phyloP scores from a whole-genome alignment of 345 rosid species.

The Diplotaxis tenuifolia region DNA sequence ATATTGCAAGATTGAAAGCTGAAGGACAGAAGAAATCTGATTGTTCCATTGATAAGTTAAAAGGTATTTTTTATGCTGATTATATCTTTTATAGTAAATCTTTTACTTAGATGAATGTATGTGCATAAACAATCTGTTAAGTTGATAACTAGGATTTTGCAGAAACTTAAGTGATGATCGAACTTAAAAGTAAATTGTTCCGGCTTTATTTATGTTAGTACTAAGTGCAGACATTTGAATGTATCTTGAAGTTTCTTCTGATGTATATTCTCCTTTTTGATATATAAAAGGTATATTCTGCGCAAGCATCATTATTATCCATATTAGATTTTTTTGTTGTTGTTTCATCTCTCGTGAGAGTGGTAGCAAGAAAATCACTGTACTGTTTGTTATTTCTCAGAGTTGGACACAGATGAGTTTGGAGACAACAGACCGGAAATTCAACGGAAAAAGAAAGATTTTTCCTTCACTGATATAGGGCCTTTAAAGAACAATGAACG shows the following conservation, averaged over 20 bases:
- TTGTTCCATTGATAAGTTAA: slow-evolving; percentile 38
- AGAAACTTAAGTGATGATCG: slow-evolving; percentile 5
- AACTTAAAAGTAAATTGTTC: slow-evolving; percentile 9
- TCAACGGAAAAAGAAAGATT: slow-evolving; percentile 53
- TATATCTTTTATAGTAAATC: too few species aligned
- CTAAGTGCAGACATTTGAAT: slow-evolving; percentile 14
- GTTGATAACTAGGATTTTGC: background rate
- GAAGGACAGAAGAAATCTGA: slow-evolving; percentile 71
- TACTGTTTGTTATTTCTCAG: slow-evolving; percentile 42
- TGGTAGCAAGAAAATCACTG: slow-evolving; percentile 14
- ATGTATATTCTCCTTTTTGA: too few species aligned
- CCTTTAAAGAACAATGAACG: slow-evolving; percentile 83
- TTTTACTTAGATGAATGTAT: background rate
- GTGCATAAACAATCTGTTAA: slow-evolving; percentile 7
- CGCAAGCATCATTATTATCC: slow-evolving; percentile 11
- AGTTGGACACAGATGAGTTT: slow-evolving; percentile 43
- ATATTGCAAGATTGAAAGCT: slow-evolving; percentile 62
- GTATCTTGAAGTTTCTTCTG: slow-evolving; percentile 16
- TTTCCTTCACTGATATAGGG: slow-evolving; percentile 69
- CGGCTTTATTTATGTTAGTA: too few species aligned
- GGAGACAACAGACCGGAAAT: slow-evolving; percentile 47
- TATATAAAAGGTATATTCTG: slow-evolving; percentile 21
- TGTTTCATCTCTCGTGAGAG: background rate
- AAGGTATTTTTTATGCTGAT: slow-evolving; percentile 45
- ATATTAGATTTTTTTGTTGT: background rate